phyloP scores from a whole-genome alignment of 768 basidiomycete genomes.

The Strobilomyces dryophilus region DNA sequence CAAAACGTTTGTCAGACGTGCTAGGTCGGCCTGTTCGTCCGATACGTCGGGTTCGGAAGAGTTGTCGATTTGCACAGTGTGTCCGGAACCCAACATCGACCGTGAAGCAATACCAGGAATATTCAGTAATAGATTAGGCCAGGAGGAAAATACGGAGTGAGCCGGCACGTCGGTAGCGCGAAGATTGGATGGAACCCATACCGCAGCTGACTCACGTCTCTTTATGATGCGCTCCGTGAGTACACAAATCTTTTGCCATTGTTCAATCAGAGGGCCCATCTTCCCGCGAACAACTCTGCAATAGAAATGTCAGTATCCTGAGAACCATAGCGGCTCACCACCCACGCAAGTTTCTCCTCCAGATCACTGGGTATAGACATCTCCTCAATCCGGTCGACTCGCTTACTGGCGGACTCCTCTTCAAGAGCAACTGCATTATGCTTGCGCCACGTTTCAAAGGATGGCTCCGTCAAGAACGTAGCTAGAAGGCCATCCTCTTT shows the following conservation, averaged over 20 bases:
- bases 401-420: conserved; percentile 81
- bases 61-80: conserved; percentile 7
- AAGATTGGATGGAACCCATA: conserved; percentile 63
- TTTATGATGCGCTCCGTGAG: conserved; percentile 85
- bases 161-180: conserved; percentile 61
- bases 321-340: neutral
- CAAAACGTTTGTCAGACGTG: conserved; percentile 79
- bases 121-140: conserved; percentile 31
- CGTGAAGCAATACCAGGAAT: conserved; percentile 31
- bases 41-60: conserved; percentile 26
- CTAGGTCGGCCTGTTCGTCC: conserved; percentile 69
- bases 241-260: conserved; percentile 88
- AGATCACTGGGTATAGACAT: conserved; percentile 92
- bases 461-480: conserved; percentile 77
- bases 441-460: conserved; percentile 88
- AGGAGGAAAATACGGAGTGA: conserved; percentile 63
- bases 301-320: conserved; percentile 1
- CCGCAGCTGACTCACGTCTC: conserved; percentile 89
- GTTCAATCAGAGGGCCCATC: conserved; percentile 75
- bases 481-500: conserved; percentile 81
- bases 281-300: conserved; percentile 69
- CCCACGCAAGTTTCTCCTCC: conserved; percentile 82
- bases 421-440: conserved; percentile 71
- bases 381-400: conserved; percentile 78
- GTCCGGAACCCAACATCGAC: conserved; percentile 10